A percentile compares a stretch with the other conserved stretches of the same genome.
Evolutionary conservation across 208 protist genomes (phyloP).

Genomic region (Wallacemonas rigidus): DNA sequence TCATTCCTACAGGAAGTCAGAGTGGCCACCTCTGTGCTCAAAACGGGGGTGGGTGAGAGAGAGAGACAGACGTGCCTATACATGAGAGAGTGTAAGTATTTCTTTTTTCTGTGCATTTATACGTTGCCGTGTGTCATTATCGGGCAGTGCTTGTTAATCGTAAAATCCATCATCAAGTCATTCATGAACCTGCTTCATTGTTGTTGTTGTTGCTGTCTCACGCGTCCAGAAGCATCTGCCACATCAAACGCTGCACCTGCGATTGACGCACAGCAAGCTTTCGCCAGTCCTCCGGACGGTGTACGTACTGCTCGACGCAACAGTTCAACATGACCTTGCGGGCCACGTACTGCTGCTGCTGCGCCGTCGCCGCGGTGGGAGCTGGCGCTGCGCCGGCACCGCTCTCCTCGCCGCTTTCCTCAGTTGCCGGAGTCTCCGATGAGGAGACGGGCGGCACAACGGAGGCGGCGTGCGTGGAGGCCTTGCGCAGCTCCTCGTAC

Average conservation of each 20-base stretch:
- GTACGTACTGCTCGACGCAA: conserved; percentile 88
- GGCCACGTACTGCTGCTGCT: conserved; percentile 53
- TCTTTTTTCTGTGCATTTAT: no score
- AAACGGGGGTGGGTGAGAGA: no score
- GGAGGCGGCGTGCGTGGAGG: background rate
- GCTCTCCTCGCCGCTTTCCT: background rate
- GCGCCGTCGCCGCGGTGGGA: conserved; percentile 15
- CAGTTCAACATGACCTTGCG: conserved; percentile 87
- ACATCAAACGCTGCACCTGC: conserved; percentile 76
- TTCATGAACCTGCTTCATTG: background rate
- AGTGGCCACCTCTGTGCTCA: no score
- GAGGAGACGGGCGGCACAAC: background rate
- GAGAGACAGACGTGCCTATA: no score
- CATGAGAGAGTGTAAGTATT: no score
- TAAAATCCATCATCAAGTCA: no score
- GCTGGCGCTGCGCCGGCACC: conserved; percentile 4
- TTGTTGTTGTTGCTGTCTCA: background rate
- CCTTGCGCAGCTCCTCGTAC: conserved; percentile 40
- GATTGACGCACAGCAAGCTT: conserved; percentile 77
- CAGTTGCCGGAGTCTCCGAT: background rate
- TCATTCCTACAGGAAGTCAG: no score
- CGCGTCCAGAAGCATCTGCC: conserved; percentile 52
- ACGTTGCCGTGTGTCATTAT: no score
- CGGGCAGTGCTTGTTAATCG: no score
- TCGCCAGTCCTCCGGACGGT: conserved; percentile 81